These are phyloP conservation scores for Zizania palustris DNA, from an alignment of 202 grass and related monocot species.

Conservation along the genomic window DNA sequence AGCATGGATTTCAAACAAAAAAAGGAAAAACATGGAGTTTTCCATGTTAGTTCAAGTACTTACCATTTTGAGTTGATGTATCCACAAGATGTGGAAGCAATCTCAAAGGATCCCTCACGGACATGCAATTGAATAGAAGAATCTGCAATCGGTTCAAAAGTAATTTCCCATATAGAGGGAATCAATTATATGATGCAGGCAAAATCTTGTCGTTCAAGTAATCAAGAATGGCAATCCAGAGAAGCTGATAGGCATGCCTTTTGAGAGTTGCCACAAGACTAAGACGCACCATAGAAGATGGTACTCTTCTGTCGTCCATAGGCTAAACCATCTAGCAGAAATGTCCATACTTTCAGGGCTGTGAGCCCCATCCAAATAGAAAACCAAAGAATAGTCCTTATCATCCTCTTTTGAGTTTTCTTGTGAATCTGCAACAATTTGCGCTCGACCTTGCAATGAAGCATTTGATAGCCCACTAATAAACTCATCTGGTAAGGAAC, in stretches of 20 bases:
- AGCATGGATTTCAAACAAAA: neutral
- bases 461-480: slow-evolving; percentile 67
- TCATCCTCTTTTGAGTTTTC: slow-evolving; percentile 45
- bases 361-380: slow-evolving; percentile 97
- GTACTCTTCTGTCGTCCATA: slow-evolving; percentile 41
- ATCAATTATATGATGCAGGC: slow-evolving; percentile 8
- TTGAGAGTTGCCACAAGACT: slow-evolving; percentile 22
- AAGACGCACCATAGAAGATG: slow-evolving; percentile 40
- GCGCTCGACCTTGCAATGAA: slow-evolving; percentile 86
- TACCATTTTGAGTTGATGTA: slow-evolving; percentile 71
- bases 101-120: slow-evolving; percentile 85
- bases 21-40: neutral
- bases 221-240: too few relatives aligned
- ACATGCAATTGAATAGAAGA: slow-evolving; percentile 99
- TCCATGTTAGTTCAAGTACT: slow-evolving; percentile 5
- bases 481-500: slow-evolving; percentile 67
- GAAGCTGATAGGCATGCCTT: slow-evolving; percentile 30
- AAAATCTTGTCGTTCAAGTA: slow-evolving; percentile 31
- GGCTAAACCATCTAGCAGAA: slow-evolving; percentile 89
- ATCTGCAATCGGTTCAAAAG: slow-evolving; percentile 55
- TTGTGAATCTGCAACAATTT: slow-evolving; percentile 67
- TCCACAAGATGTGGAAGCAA: slow-evolving; percentile 78
- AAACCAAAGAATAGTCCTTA: slow-evolving; percentile 49
- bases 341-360: slow-evolving; percentile 98
- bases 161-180: slow-evolving; percentile 15